These are phyloP conservation scores for Geotrichum australiense DNA, from an alignment of 1,139 yeast species.

Conservation along the genomic window DNA sequence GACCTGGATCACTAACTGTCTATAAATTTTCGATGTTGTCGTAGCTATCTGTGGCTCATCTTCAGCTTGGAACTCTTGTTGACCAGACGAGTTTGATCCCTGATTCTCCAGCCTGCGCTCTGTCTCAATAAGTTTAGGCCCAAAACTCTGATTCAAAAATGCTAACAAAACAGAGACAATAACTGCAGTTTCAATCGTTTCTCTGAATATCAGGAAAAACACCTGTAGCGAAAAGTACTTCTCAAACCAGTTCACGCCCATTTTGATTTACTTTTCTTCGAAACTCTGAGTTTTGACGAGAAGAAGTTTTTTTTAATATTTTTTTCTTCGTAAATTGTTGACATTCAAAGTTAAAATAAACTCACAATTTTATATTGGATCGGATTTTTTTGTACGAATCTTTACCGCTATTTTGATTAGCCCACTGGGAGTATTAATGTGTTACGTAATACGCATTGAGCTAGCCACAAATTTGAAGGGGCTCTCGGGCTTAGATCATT, in stretches of 20 bases:
- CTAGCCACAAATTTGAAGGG: no score
- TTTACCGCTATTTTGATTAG: no score
- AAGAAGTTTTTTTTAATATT: not conserved
- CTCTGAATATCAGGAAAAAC: slow-evolving; percentile 82
- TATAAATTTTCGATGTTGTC: slow-evolving; percentile 7
- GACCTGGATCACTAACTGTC: slow-evolving; percentile 54
- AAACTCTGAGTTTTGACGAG: no score
- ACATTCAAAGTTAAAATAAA: not conserved
- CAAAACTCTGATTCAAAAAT: slow-evolving; percentile 59
- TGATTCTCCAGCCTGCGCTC: slow-evolving; percentile 4
- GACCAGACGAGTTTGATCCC: no score
- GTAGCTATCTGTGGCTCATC: slow-evolving; percentile 1
- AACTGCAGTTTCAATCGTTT: slow-evolving; percentile 81
- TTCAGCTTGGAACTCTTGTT: slow-evolving; percentile 3
- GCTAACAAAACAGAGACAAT: slow-evolving; percentile 80
- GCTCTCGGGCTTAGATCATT: no score
- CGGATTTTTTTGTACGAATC: no score
- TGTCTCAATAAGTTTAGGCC: slow-evolving; percentile 11
- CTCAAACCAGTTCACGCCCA: slow-evolving; percentile 28
- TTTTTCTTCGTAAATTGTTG: not conserved
- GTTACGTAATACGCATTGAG: no score
- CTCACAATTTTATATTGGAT: not conserved
- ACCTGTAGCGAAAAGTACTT: slow-evolving; percentile 66
- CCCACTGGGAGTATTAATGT: no score
- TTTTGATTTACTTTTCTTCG: no score